Conservation (phyloP, 345 rosid genomes). For the Kandelia obovata region DNA sequence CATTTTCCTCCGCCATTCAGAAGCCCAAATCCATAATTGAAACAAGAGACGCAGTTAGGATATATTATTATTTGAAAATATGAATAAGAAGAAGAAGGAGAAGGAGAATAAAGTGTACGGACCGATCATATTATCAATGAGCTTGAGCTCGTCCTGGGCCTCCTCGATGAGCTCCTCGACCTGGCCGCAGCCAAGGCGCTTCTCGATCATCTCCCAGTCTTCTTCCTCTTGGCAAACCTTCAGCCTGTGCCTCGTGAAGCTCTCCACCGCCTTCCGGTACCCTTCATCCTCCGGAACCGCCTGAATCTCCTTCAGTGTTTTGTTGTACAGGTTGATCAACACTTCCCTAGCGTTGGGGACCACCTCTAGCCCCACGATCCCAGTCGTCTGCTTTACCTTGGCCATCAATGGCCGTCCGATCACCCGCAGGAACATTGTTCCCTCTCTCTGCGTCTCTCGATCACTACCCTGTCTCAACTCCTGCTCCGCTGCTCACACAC, state of each 20-base stretch:
- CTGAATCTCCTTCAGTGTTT: constrained; percentile 93
- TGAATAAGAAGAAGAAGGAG: neutral
- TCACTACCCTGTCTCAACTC: neutral
- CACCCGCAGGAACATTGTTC: constrained; percentile 61
- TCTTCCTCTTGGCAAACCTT: constrained; percentile 72
- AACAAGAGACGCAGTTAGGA: no score
- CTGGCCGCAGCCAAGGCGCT: constrained; percentile 86
- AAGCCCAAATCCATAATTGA: no score
- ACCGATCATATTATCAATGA: constrained; percentile 91
- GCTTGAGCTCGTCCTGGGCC: constrained; percentile 94
- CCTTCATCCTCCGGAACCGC: constrained; percentile 95
- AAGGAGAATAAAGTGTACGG: constrained; percentile 11
- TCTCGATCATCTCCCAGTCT: constrained; percentile 89
- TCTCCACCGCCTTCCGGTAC: constrained; percentile 91
- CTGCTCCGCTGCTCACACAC: neutral
- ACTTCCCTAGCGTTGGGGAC: constrained; percentile 91
- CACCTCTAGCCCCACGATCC: constrained; percentile 92
- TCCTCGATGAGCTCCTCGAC: constrained; percentile 98
- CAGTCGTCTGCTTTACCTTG: constrained; percentile 84
- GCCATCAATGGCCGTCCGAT: constrained; percentile 93
- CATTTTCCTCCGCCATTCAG: neutral
- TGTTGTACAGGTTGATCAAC: constrained; percentile 62
- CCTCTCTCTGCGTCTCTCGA: constrained; percentile 1
- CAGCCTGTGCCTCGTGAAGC: constrained; percentile 77
- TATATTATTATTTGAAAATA: neutral